Base-by-base conservation (phyloP, 768 basidiomycete genomes). In the Auricularia sp. region DNA sequence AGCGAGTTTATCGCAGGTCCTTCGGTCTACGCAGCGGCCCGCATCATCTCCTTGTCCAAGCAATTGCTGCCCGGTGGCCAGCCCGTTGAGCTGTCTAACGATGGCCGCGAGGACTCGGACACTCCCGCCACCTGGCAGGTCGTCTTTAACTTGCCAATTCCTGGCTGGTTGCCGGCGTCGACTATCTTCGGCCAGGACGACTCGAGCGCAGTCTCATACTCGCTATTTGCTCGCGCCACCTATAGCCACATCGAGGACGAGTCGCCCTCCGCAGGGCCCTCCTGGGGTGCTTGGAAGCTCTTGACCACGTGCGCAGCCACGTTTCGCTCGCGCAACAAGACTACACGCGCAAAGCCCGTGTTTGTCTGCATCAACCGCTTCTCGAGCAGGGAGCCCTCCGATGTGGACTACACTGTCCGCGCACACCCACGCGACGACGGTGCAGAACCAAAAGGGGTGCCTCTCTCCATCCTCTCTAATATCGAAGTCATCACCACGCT, bases 101-200 rank as follows among this genome's bases (percentile, higher is more conserved):
- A 86, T 67, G 86, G 82, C 16, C 79, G 81, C 58, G 86, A 90
- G 70, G 82, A 86, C 45, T 29, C 78, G 75, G 62, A 76, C 77
- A 65, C 82, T 83, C 62, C 82, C 81, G 75, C 71, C 74, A 62
- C 66, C 14, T 92, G 92, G 87, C 85, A 88, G 68, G 78, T 93
- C 64, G 78, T 86, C 18, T 96, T 95, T 73, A 87, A 93, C 73
- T 75, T 97, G 3, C 81, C 84, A 16, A 77, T 95, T n/a, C 93
- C 94, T 3, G 94, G 93, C 18, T 96, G 94, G 94, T 80, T 97
- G 2, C 94, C 94, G 7, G 77, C 83, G 33, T 69, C 63, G 3
- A 65, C 71, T 3, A 24, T 59, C 3, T 81, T 84, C 65, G 84
- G 85, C 33, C 73, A 79, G 16, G 68, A 70, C 5, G 69, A 68